These are phyloP conservation scores for Cladobotryum mycophilum DNA, from an alignment of 2,329 filamentous ascomycete genomes.

Conservation along the genomic window DNA sequence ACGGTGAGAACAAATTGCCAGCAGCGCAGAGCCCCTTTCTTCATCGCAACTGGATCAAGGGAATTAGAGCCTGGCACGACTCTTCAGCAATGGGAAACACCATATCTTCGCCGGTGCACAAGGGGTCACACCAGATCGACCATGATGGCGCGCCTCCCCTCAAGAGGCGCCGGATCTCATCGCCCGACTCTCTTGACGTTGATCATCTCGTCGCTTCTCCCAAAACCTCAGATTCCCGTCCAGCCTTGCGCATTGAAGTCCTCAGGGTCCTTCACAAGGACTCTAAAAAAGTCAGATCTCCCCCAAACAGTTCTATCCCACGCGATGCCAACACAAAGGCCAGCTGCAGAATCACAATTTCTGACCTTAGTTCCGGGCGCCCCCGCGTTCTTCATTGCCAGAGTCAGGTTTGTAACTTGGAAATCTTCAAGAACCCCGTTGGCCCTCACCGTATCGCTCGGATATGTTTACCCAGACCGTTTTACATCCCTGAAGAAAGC, in stretches of 20 bases:
- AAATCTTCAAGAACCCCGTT: constrained; percentile 41
- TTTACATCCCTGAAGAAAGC: constrained; percentile 46
- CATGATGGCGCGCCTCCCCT: constrained; percentile 33
- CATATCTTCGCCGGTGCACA: constrained; percentile 31
- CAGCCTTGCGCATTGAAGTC: constrained; percentile 46
- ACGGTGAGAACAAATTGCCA: constrained; percentile 40
- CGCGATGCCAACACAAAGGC: constrained; percentile 28
- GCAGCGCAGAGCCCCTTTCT: constrained; percentile 46
- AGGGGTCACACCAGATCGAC: constrained; percentile 27
- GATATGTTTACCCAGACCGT: constrained; percentile 43
- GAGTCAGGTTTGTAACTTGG: constrained; percentile 48
- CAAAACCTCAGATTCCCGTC: constrained; percentile 27
- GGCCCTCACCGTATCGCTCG: constrained; percentile 41
- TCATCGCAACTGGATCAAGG: constrained; percentile 47
- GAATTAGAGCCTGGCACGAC: constrained; percentile 37
- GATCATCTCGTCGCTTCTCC: constrained; percentile 29
- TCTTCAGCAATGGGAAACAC: constrained; percentile 39
- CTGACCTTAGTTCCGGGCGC: constrained; percentile 28
- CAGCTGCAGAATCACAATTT: constrained; percentile 33
- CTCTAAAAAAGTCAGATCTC: constrained; percentile 30
- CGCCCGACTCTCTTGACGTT: constrained; percentile 27
- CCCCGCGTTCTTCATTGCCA: constrained; percentile 45
- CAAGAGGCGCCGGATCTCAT: constrained; percentile 46
- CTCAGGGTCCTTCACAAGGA: constrained; percentile 47
- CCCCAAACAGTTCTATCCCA: constrained; percentile 23